Conservation (phyloP, 768 basidiomycete genomes). For the Panaeolus papilionaceus region DNA sequence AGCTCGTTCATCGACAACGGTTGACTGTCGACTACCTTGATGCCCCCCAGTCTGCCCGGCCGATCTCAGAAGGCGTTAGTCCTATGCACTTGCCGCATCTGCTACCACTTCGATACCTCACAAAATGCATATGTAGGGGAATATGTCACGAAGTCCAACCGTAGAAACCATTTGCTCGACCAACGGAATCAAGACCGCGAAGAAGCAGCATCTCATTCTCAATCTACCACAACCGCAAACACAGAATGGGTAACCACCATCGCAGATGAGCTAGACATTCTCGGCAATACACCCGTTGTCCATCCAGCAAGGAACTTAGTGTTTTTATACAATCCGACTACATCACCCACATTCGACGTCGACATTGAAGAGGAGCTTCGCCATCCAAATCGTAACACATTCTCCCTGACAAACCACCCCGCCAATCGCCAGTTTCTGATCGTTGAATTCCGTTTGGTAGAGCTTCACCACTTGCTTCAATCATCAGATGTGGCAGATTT, state of each 20-base stretch:
- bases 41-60: background rate
- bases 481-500: background rate
- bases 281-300: background rate
- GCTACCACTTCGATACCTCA: background rate
- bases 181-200: no score
- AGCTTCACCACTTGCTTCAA: background rate
- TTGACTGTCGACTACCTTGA: background rate
- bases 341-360: background rate
- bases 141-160: no score
- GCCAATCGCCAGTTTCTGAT: background rate
- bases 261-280: background rate
- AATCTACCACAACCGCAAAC: background rate
- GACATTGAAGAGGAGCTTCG: background rate
- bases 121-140: background rate
- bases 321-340: background rate
- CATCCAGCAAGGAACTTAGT: background rate
- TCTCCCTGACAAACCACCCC: background rate
- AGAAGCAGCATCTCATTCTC: no score
- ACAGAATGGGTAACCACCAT: background rate
- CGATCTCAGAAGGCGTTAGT: background rate
- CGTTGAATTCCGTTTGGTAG: background rate
- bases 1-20: background rate
- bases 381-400: background rate
- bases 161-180: no score
- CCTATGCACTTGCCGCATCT: background rate